phyloP scores from a whole-genome alignment of 140 eudicot genomes.

The Stevia rebaudiana region DNA sequence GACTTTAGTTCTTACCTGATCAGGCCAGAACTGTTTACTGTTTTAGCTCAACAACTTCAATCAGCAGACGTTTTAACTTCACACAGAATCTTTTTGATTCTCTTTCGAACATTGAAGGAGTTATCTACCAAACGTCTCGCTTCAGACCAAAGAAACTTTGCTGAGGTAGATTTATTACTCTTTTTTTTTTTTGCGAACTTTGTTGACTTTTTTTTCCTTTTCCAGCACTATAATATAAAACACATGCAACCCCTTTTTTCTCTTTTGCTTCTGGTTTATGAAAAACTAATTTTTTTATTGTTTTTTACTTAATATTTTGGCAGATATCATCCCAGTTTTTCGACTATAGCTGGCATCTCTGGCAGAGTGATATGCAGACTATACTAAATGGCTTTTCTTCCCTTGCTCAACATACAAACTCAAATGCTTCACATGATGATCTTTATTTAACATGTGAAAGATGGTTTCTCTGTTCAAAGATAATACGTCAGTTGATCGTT shows the following conservation, averaged over 20 bases:
- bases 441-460: conserved; percentile 77
- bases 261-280: background rate
- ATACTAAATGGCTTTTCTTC: conserved; percentile 66
- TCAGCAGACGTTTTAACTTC: conserved; percentile 74
- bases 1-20: conserved; percentile 14
- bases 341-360: conserved; percentile 95
- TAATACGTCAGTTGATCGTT: conserved; percentile 71
- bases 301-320: conserved; percentile 22
- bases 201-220: background rate
- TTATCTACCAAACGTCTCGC: conserved; percentile 87
- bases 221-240: background rate
- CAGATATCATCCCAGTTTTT: conserved; percentile 97
- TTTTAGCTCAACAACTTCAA: conserved; percentile 84
- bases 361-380: conserved; percentile 90
- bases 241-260: background rate
- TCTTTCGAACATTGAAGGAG: conserved; percentile 86
- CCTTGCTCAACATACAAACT: conserved; percentile 45
- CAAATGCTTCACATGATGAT: conserved; percentile 63
- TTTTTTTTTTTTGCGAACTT: background rate
- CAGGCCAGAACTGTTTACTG: conserved; percentile 89
- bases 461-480: conserved; percentile 91
- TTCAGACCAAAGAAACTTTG: conserved; percentile 83
- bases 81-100: conserved; percentile 84
- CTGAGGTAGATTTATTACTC: conserved; percentile 48
- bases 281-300: background rate